Base-by-base conservation (phyloP, 805 yeast genomes). In the Clavispora fructus region DNA sequence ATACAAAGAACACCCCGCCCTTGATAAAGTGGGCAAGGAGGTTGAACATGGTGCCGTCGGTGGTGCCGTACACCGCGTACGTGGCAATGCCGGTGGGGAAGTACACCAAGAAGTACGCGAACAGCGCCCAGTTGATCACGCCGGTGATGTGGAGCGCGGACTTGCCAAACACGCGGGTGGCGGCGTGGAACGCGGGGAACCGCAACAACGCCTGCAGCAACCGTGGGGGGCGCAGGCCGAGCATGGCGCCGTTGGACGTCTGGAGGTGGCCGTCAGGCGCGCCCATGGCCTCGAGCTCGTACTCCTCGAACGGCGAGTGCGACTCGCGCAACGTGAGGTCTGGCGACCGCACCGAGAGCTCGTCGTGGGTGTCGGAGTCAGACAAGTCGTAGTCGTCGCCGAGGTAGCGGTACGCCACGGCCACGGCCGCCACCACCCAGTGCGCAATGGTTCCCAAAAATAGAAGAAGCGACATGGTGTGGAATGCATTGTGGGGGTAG, bases 1-100 rank as follows among this genome's bases (percentile, higher is more conserved):
- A 68, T 6, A 74, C 52, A 48, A 89, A 74, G 61, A 92, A 92
- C 2, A 92, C 94, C 25, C 92, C 94, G 49, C 99, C 99, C 65
- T 92, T 92, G 64, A 92, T 92, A 76, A 89, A 88, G 66, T 92
- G 99, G 1, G 99, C 99, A 47, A 92, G 74, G 43, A 92, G 65
- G 56, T 88, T 89, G 69, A 88, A 92, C 12, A 91, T 83, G 17
- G 71, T 71, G 11, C 56, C 60, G 4, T 81, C 91, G 64, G 78
- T 67, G 35, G 78, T 67, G 35, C 96, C 98, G 57, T 90, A 64
- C 35, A 83, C 60, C 44, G 77, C 78, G 39, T 87, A 85, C 6
- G 85, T 82, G 7, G 89, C 87, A 28, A 82, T 59, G 2, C 79
- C 85, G 4, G 79, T 68, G 37, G 79, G 73, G n/a, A 83, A 57